A percentile compares a stretch with the other conserved stretches of the same genome.
Evolutionary conservation across 371 early-diverging fungal species (phyloP).

Genomic region (Mortierella sp.): DNA sequence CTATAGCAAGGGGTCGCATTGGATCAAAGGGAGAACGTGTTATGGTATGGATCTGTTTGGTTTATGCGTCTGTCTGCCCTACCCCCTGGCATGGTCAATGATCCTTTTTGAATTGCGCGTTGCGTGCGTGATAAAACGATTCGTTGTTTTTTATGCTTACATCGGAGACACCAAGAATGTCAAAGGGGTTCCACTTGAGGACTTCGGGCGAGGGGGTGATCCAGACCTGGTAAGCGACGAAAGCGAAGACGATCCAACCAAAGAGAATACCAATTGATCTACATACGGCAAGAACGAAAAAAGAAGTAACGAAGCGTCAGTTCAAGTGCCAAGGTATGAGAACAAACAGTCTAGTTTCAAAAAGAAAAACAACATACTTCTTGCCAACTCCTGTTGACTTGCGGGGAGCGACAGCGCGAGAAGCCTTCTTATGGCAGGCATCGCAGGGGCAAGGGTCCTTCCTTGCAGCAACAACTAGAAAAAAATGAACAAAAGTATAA

Average conservation of each 20-base stretch:
- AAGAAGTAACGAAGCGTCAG: neutral
- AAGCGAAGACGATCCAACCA: constrained; percentile 86
- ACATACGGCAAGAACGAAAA: neutral
- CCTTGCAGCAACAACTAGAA: constrained; percentile 53
- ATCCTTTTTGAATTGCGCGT: neutral
- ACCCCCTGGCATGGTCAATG: neutral
- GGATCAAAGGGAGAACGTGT: neutral
- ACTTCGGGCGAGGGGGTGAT: constrained; percentile 77
- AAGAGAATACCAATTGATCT: constrained; percentile 70
- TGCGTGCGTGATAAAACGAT: neutral
- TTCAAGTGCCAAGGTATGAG: neutral
- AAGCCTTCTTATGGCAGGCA: constrained; percentile 38
- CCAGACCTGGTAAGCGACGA: constrained; percentile 80
- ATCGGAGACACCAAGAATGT: constrained; percentile 86
- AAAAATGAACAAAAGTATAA: neutral
- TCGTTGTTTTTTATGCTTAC: constrained; percentile 57
- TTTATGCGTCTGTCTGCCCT: neutral
- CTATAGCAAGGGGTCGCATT: constrained; percentile 38
- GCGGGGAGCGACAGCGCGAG: constrained; percentile 39
- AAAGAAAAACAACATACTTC: constrained; percentile 24
- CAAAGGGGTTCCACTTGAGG: constrained; percentile 93
- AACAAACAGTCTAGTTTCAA: neutral
- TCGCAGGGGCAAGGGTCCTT: constrained; percentile 51
- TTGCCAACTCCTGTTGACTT: constrained; percentile 39
- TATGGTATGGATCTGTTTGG: neutral